Evolutionary conservation across 2,329 filamentous ascomycete genomes (phyloP).

Genomic region (Ophiosphaerella narmari): DNA sequence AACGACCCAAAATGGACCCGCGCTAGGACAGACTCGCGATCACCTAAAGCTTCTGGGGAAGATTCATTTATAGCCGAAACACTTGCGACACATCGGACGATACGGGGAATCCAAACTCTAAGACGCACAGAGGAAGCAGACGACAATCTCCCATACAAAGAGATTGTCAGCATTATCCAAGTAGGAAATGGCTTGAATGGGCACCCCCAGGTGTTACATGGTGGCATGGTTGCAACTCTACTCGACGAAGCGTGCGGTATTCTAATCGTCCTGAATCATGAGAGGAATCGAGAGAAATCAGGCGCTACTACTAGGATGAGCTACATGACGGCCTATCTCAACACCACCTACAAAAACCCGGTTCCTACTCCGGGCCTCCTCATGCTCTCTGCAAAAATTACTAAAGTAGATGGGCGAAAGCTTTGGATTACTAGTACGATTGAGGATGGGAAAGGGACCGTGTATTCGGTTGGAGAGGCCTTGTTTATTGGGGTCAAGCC

Average conservation of each 20-base stretch:
- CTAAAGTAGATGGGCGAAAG: slow-evolving; percentile 60
- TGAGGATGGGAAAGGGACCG: slow-evolving; percentile 54
- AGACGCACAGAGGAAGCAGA: slow-evolving; percentile 22
- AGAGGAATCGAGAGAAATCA: slow-evolving; percentile 17
- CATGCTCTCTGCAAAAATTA: slow-evolving; percentile 52
- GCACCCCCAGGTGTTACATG: slow-evolving; percentile 58
- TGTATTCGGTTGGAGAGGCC: slow-evolving; percentile 59
- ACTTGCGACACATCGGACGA: slow-evolving; percentile 56
- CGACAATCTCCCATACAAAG: slow-evolving; percentile 29
- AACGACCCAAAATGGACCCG: slow-evolving; percentile 48
- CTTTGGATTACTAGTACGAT: slow-evolving; percentile 55
- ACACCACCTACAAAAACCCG: slow-evolving; percentile 59
- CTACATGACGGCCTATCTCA: slow-evolving; percentile 53
- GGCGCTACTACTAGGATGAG: slow-evolving; percentile 10
- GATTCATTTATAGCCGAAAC: slow-evolving; percentile 61
- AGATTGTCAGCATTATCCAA: slow-evolving; percentile 48
- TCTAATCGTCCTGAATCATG: slow-evolving; percentile 52
- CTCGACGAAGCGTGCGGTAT: slow-evolving; percentile 64
- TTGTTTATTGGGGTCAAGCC: slow-evolving; percentile 52
- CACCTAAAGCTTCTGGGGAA: slow-evolving; percentile 45
- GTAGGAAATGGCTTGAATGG: slow-evolving; percentile 61
- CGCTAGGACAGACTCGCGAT: slow-evolving; percentile 41
- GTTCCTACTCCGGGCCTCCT: slow-evolving; percentile 57
- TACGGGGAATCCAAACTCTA: slow-evolving; percentile 44
- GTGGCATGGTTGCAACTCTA: slow-evolving; percentile 62